These are phyloP conservation scores for Solanum verrucosum DNA, from an alignment of 257 asterid genomes.

Conservation along the genomic window DNA sequence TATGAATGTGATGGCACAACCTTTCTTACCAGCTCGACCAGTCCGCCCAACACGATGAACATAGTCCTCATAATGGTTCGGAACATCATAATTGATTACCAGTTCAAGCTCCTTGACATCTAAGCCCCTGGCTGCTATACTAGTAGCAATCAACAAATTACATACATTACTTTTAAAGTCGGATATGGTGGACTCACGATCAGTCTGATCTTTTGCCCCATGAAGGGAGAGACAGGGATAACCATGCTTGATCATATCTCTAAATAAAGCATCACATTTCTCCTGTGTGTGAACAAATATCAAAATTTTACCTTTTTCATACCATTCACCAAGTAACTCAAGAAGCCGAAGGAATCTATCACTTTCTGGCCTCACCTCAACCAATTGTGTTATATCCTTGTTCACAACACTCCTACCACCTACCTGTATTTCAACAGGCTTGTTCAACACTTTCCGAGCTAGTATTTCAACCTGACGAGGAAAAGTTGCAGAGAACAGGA, in stretches of 20 bases:
- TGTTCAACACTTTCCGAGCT: conserved; percentile 84
- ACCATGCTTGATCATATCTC: conserved; percentile 59
- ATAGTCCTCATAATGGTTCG: conserved; percentile 89
- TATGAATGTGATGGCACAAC: conserved; percentile 75
- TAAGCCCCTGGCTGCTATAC: conserved; percentile 86
- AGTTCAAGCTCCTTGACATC: conserved; percentile 90
- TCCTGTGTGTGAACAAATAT: conserved; percentile 84
- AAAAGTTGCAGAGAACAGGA: conserved; percentile 84
- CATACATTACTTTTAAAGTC: conserved; percentile 81
- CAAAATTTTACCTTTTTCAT: conserved; percentile 72
- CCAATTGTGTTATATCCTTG: conserved; percentile 78
- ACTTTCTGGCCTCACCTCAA: conserved; percentile 85
- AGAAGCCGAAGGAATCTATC: conserved; percentile 70
- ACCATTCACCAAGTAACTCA: conserved; percentile 86
- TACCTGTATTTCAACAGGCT: conserved; percentile 79
- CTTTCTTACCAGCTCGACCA: conserved; percentile 88
- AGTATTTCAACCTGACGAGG: conserved; percentile 85
- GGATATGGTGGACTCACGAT: conserved; percentile 75
- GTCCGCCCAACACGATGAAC: conserved; percentile 96
- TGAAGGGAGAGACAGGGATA: conserved; percentile 90
- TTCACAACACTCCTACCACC: conserved; percentile 97
- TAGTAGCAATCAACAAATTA: conserved; percentile 71
- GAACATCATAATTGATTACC: conserved; percentile 73
- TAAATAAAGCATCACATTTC: conserved; percentile 72
- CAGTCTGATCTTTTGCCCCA: conserved; percentile 91